Conservation (phyloP, 2,329 filamentous ascomycete species). For the Talaromyces sp. region DNA sequence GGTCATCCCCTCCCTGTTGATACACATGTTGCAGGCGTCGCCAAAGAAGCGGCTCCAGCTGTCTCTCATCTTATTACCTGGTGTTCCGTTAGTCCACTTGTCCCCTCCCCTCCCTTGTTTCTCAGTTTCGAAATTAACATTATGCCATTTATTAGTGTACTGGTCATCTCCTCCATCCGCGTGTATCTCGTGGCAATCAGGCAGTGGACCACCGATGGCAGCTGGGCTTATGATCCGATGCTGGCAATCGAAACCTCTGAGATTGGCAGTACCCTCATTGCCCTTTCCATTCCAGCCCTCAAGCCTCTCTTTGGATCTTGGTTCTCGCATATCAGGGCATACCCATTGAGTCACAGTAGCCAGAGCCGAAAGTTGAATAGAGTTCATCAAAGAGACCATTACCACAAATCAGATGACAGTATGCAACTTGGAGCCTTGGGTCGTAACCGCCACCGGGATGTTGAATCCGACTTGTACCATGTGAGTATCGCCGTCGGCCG, state of each 20-base stretch:
- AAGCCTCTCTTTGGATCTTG: conserved; percentile 35
- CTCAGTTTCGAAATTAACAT: conserved; percentile 3
- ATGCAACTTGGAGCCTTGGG: not conserved
- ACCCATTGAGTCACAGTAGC: not conserved
- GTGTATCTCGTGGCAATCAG: conserved; percentile 43
- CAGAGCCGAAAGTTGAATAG: not conserved
- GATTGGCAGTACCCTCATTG: conserved; percentile 48
- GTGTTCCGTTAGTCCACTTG: conserved; percentile 38
- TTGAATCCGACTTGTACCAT: not conserved
- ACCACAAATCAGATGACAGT: not conserved
- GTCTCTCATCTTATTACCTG: conserved; percentile 46
- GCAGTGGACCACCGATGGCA: conserved; percentile 45
- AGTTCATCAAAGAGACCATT: not conserved
- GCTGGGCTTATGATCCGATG: conserved; percentile 50
- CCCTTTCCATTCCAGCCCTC: conserved; percentile 47
- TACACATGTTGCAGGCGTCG: conserved; percentile 42
- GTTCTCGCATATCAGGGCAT: conserved; percentile 21
- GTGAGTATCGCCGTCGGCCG: not conserved
- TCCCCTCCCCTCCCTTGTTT: not conserved
- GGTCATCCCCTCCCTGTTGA: conserved; percentile 47
- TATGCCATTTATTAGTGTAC: conserved; percentile 33
- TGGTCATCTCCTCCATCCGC: conserved; percentile 46
- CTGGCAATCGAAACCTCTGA: conserved; percentile 48
- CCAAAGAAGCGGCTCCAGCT: conserved; percentile 45
- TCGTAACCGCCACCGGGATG: not conserved